Conservation (phyloP, 768 basidiomycete genomes). For the Lentinula raphanica region DNA sequence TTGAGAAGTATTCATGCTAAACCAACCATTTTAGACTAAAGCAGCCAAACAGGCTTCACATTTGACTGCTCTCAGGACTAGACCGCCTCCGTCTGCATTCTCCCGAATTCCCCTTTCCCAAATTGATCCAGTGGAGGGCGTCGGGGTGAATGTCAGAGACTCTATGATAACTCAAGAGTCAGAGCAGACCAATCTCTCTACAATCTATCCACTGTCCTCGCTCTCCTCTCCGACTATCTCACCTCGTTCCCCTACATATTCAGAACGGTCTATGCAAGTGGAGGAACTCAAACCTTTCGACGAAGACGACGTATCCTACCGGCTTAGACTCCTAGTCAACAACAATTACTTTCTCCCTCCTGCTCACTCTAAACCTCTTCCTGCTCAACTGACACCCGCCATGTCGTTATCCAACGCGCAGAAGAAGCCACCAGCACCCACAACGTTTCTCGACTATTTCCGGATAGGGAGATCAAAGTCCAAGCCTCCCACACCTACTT, state of each 20-base stretch:
- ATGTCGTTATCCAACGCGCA: constrained; percentile 31
- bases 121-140: constrained; percentile 16
- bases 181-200: constrained; percentile 53
- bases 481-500: constrained; percentile 49
- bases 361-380: constrained; percentile 76
- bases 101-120: constrained; percentile 43
- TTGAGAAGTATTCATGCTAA: neutral
- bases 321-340: constrained; percentile 76
- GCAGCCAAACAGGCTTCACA: neutral
- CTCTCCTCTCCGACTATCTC: constrained; percentile 63
- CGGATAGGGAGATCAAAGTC: constrained; percentile 63
- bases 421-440: constrained; percentile 46
- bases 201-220: constrained; percentile 69
- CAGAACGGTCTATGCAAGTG: constrained; percentile 37
- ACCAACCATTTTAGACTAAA: neutral
- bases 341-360: constrained; percentile 89
- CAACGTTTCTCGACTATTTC: constrained; percentile 67
- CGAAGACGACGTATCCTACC: constrained; percentile 80
- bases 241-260: constrained; percentile 56
- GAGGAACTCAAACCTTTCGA: constrained; percentile 48
- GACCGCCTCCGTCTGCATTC: constrained; percentile 41
- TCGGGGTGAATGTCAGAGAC: constrained; percentile 42
- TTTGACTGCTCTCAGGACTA: constrained; percentile 14
- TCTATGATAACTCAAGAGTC: constrained; percentile 44
- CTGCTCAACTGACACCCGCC: constrained; percentile 50